These are phyloP conservation scores for Phytophthora pistaciae DNA, from an alignment of 352 stramenopile species.

Conservation along the genomic window DNA sequence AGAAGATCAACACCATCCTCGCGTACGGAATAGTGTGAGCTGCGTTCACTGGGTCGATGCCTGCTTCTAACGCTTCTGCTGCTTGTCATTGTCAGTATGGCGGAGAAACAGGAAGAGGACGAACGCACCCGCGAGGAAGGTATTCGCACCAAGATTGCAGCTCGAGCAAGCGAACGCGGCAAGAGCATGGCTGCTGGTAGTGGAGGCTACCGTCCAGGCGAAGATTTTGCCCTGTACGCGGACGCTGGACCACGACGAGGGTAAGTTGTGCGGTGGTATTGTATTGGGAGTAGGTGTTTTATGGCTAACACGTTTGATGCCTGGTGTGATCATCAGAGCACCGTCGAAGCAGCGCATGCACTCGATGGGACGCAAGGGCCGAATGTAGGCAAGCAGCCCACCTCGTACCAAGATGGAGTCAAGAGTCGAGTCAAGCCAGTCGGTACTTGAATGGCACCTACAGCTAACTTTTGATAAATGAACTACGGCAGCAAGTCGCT, in stretches of 20 bases:
- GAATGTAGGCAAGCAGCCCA: conserved; percentile 40
- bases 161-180: conserved; percentile 55
- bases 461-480: conserved; percentile 2
- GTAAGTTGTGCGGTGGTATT: conserved; percentile 32
- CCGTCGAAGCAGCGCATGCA: conserved; percentile 58
- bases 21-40: conserved; percentile 34
- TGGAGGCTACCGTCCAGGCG: conserved; percentile 46
- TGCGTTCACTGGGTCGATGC: not conserved
- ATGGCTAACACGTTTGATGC: not conserved
- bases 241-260: conserved; percentile 55
- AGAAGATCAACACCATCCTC: conserved; percentile 77
- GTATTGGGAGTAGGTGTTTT: not conserved
- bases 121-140: conserved; percentile 59
- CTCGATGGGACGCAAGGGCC: conserved; percentile 63
- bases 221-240: conserved; percentile 57
- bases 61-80: conserved; percentile 5
- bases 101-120: conserved; percentile 61
- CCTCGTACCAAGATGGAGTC: conserved; percentile 4
- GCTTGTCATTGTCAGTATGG: conserved; percentile 40
- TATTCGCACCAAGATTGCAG: conserved; percentile 65
- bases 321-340: conserved; percentile 31
- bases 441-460: not conserved
- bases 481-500: not conserved
- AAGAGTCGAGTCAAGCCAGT: not conserved
- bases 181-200: conserved; percentile 39